Percentiles rank a stretch among this genome's conserved stretches.
Evolutionary conservation across 306 rosid species (phyloP).

Genomic region (Cyclanthera cordifolia): DNA sequence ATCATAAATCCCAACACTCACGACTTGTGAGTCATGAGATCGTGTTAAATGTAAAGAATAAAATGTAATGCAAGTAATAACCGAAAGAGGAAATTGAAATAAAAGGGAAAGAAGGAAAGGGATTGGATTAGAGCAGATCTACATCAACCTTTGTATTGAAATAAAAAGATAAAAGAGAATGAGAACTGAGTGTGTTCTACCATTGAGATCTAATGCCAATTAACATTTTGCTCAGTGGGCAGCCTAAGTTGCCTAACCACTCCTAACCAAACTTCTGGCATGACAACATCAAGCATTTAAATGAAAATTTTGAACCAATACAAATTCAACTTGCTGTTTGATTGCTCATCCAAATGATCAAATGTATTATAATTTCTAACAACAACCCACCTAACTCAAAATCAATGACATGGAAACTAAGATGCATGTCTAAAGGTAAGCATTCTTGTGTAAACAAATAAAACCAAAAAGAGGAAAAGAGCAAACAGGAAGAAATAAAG

Average conservation of each 20-base stretch:
- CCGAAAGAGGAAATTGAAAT: no score
- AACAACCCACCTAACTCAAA: not conserved
- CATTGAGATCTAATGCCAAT: not conserved
- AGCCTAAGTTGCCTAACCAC: not conserved
- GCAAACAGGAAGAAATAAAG: not conserved
- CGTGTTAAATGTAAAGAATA: no score
- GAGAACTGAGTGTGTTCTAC: no score
- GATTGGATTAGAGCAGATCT: no score
- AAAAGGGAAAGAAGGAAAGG: no score
- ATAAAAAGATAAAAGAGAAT: no score
- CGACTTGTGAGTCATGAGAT: no score
- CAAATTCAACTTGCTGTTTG: not conserved
- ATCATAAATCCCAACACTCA: no score
- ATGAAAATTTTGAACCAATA: not conserved
- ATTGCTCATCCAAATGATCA: not conserved
- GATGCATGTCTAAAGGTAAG: not conserved
- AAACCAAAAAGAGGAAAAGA: not conserved
- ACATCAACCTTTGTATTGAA: no score
- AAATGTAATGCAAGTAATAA: no score
- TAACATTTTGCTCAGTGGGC: not conserved
- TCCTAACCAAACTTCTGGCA: not conserved
- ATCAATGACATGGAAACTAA: not conserved
- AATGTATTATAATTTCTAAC: not conserved
- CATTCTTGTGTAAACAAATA: not conserved
- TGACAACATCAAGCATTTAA: not conserved